A percentile compares a stretch with the other conserved stretches of the same genome.
phyloP scores from a whole-genome alignment of 2,329 filamentous ascomycete genomes.

The Cryphonectria naterciae region DNA sequence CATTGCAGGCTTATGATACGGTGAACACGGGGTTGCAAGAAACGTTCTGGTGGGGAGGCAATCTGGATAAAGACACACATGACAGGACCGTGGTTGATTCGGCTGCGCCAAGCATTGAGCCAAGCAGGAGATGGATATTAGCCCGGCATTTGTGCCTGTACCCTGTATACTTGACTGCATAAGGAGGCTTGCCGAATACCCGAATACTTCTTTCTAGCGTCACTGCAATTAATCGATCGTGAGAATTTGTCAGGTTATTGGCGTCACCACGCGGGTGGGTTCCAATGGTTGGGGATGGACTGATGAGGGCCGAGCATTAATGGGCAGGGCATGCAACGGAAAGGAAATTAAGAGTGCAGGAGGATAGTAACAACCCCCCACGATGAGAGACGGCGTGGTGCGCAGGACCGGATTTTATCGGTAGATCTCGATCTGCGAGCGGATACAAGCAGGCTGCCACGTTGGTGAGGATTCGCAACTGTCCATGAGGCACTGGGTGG shows the following conservation, averaged over 20 bases:
- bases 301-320: neutral
- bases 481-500: neutral
- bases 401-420: neutral
- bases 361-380: neutral
- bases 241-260: neutral
- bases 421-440: neutral
- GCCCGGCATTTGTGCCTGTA: neutral
- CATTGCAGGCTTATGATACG: neutral
- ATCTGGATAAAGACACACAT: constrained; percentile 25
- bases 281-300: neutral
- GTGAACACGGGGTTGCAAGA: neutral
- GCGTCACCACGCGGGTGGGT: neutral
- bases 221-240: neutral
- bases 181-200: neutral
- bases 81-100: neutral
- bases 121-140: neutral
- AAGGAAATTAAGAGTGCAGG: neutral
- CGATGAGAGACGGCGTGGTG: neutral
- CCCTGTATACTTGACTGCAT: neutral
- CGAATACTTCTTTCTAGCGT: neutral
- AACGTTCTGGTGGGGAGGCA: constrained; percentile 17
- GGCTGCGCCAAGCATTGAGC: constrained; percentile 7
- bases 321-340: neutral
- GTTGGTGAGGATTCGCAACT: neutral
- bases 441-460: too few species aligned